Evolutionary conservation across 345 rosid genomes (phyloP), one percentile per base, ranked within the genome.

Genomic region (Nasturtium officinale): DNA sequence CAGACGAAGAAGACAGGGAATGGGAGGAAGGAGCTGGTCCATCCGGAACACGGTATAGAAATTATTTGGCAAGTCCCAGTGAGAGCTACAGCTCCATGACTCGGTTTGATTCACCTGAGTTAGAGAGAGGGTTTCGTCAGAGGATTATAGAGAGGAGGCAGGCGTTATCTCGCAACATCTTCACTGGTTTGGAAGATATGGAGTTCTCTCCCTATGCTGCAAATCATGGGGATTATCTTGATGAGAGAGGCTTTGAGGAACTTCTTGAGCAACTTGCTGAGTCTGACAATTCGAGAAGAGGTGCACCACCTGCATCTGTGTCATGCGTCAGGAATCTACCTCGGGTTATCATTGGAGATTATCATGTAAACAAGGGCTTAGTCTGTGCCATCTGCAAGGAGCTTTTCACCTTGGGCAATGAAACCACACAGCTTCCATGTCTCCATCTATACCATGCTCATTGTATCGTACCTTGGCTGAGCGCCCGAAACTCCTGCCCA

Each of bases 341-440:
- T 48, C 63, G 43, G 25, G 73, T 87, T 50, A 77, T 73, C 71
- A 67, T 85, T 47, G 74, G 53, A 8, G 73, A 82, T 78, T 87
- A 87, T 42, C 85, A 83, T 72, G 74, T 74, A 50, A 88, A 80
- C 51, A 70, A 77, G 55, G 91, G 78, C 29, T 62, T 83, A 59
- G 77, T 81, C 46, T 94, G 98, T 83, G 96, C 98, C 11, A 82
- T 94, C 67, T 94, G 98, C 86, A 94, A 89, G 79, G 98, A 94
- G 77, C 52, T 83, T 71, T 83, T 85, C 72, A 25, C 73, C 17
- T 51, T 78, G 18, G 83, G 92, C 61, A 81, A 78, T 61, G 87
- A 85, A 84, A 91, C 80, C 28, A 87, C 74, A 64, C 85, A 88
- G 76, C 97, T 94, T 78, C 98, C 98, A 1, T 94, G 98, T 80